Base-by-base conservation (phyloP, 2,329 filamentous ascomycete genomes). In the Xylariaceae sp. region DNA sequence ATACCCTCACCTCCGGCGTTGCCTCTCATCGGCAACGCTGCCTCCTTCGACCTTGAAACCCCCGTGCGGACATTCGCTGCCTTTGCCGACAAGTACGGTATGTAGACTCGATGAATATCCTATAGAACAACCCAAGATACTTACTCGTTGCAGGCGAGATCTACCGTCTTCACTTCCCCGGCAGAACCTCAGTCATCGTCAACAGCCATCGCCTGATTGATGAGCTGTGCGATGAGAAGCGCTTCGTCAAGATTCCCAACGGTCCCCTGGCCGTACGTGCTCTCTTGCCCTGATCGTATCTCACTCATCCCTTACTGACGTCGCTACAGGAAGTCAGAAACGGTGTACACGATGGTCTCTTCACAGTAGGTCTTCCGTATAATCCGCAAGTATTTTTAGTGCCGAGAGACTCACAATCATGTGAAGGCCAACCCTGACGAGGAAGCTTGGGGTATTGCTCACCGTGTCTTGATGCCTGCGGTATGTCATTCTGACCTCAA, bases 1-100 rank as follows among this genome's bases (percentile, higher is more conserved):
- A 87, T 90, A 56, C 87, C 88, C 1, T 80, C 83, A 51, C 87
- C 87, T 30, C 78, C 78, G 56, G 85, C 83, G 2, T 75, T 88
- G 58, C 88, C 86, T 1, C 71, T 90, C 30, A 63, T 90, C 23
- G 88, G 88, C 34, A 88, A 90, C 66, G 69, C 88, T 35, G 74
- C 76, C 56, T 85, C 88, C 63, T 80, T 92, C 62, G 82, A 87
- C 59, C 73, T 78, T 0, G 79, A 81, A n/a, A 76, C 81, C 18
- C 82, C 86, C 0, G 70, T 83, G 2, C 74, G 78, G 18, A 84
- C 84, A 23, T 71, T 89, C 17, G 69, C 73, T 4, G 76, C 80
- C 9, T 74, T 90, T 53, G 82, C 84, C 23, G 82, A 88, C 47
- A 83, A 80, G 60, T 89, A 89, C 73, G 88, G 87, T 86, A 68